A percentile compares a stretch with the other conserved stretches of the same genome.
phyloP scores from a whole-genome alignment of 2,329 filamentous ascomycete genomes.

The Colletotrichum caudatum region DNA sequence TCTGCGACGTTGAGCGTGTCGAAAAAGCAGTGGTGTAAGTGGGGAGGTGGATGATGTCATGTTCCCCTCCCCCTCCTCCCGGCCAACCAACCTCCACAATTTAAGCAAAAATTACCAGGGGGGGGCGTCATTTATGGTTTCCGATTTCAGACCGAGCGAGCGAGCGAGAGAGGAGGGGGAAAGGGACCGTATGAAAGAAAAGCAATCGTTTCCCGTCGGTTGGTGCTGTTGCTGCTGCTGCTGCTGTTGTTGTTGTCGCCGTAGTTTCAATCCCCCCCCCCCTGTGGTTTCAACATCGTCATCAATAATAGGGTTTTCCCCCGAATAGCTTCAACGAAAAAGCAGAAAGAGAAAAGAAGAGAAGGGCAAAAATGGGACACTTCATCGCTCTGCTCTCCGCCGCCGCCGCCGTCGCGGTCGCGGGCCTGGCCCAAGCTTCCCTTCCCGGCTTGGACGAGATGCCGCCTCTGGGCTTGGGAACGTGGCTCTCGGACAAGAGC shows the following conservation, averaged over 20 bases:
- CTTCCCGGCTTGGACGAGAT: conserved; percentile 26
- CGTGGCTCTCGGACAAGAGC: conserved; percentile 72
- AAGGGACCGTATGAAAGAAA: neutral
- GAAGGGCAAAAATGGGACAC: conserved; percentile 14
- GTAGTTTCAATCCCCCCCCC: fast-evolving
- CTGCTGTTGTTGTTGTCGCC: too few species aligned
- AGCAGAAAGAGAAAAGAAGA: neutral
- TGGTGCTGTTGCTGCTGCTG: too few species aligned
- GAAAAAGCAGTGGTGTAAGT: conserved; percentile 24
- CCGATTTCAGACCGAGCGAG: conserved; percentile 25
- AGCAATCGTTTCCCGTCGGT: neutral
- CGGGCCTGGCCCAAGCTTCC: conserved; percentile 28
- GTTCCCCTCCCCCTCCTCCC: too few species aligned
- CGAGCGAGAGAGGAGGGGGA: conserved; percentile 3
- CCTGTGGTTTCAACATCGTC: fast-evolving
- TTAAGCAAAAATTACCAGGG: conserved; percentile 2
- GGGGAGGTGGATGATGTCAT: conserved; percentile 40
- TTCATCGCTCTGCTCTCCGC: conserved; percentile 5
- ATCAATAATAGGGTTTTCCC: neutral
- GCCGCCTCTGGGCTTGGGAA: conserved; percentile 54
- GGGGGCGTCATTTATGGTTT: conserved; percentile 1
- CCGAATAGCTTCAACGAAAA: neutral
- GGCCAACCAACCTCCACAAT: conserved; percentile 4
- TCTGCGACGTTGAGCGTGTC: conserved; percentile 31
- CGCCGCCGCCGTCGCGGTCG: conserved; percentile 1